A percentile compares a stretch with the other conserved stretches of the same genome.
Conservation (phyloP, 768 basidiomycete species). For the Pleurotus sapidus region DNA sequence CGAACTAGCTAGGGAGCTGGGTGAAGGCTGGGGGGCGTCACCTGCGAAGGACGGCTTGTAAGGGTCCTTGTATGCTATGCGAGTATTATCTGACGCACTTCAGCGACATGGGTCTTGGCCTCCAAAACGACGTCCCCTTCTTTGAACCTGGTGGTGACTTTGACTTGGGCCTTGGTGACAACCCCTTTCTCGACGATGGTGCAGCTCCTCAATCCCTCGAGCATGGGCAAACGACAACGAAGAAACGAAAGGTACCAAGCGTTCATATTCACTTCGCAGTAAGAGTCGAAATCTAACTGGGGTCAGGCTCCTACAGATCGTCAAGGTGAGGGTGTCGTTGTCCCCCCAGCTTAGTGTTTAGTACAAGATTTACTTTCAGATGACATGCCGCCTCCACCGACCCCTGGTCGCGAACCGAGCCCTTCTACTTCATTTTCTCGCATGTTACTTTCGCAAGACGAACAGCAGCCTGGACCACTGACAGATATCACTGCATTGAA, state of each 20-base stretch:
- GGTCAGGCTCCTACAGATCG: too few relatives aligned
- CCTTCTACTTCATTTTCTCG: conserved; percentile 37
- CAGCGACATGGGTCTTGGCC: conserved; percentile 16
- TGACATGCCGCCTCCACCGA: conserved; percentile 13
- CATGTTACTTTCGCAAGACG: conserved; percentile 39
- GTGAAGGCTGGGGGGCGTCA: conserved; percentile 60
- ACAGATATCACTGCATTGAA: conserved; percentile 25
- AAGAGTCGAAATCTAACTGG: too few relatives aligned
- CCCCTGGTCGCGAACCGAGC: conserved; percentile 14
- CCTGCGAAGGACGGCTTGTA: conserved; percentile 22
- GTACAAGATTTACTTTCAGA: conserved; percentile 8
- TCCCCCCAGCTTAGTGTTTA: too few relatives aligned
- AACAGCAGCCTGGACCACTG: conserved; percentile 22
- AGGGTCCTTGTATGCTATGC: conserved; percentile 10
- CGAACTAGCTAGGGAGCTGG: conserved; percentile 73
- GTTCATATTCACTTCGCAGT: too few relatives aligned
- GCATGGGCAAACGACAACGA: not conserved
- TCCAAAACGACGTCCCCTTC: conserved; percentile 1
- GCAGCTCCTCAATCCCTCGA: not conserved
- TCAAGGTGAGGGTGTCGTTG: too few relatives aligned
- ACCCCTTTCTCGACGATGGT: conserved; percentile 21
- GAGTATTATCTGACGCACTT: conserved; percentile 7
- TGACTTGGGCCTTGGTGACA: conserved; percentile 18
- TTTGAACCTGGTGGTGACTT: conserved; percentile 14
- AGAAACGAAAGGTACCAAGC: conserved; percentile 1